A percentile compares a stretch with the other conserved stretches of the same genome.
Conservation (phyloP, 306 rosid species). For the Vachellia pachyceras region DNA sequence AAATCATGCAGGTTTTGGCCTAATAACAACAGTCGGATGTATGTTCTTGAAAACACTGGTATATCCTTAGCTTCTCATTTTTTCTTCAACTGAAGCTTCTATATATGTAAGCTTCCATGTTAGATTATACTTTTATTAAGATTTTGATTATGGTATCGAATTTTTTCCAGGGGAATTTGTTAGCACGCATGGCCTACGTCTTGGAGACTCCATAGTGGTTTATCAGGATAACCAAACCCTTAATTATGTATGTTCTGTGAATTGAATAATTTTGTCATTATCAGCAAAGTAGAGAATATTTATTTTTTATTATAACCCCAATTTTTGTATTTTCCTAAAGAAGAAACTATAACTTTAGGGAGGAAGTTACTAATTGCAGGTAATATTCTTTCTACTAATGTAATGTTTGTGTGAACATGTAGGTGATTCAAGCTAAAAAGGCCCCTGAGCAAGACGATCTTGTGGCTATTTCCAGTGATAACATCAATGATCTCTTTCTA, state of each 20-base stretch:
- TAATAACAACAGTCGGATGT: slow-evolving; percentile 94
- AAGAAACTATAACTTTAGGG: no score
- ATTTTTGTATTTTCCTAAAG: no score
- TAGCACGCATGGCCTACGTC: slow-evolving; percentile 65
- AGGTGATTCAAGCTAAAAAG: slow-evolving; percentile 77
- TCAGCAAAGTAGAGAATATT: not conserved
- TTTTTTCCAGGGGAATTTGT: slow-evolving; percentile 79
- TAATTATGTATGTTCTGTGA: slow-evolving; percentile 59
- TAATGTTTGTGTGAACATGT: not conserved
- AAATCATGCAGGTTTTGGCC: slow-evolving; percentile 86
- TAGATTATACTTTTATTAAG: not conserved
- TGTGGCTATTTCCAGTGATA: slow-evolving; percentile 33
- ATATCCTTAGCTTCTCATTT: slow-evolving; percentile 16
- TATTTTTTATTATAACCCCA: no score
- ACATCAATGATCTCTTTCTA: slow-evolving; percentile 41
- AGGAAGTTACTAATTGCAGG: no score
- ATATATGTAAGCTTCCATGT: not conserved
- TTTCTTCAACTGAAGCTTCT: not conserved
- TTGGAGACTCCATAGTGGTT: slow-evolving; percentile 81
- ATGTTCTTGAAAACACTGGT: slow-evolving; percentile 95
- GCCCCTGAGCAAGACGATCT: slow-evolving; percentile 54
- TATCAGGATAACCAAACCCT: slow-evolving; percentile 63
- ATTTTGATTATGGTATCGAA: not conserved
- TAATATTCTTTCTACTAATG: no score
- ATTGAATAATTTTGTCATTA: not conserved